phyloP scores from a whole-genome alignment of 768 basidiomycete species.

The Aureoboletus auriporus region DNA sequence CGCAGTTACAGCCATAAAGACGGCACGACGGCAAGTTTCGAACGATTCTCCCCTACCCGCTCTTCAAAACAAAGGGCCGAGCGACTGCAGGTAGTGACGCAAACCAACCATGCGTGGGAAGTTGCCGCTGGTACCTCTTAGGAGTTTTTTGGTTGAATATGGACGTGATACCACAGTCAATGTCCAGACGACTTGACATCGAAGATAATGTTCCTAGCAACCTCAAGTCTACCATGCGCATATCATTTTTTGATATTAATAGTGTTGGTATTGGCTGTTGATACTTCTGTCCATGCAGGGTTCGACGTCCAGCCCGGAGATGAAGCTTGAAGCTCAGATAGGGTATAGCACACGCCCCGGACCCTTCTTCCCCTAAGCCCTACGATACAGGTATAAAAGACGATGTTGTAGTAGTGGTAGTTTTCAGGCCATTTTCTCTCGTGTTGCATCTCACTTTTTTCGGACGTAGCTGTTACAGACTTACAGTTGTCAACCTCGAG shows the following conservation, averaged over 20 bases:
- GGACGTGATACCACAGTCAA: constrained; percentile 30
- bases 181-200: constrained; percentile 26
- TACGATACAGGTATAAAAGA: no score
- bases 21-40: constrained; percentile 16
- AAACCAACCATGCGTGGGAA: constrained; percentile 29
- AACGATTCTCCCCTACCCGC: constrained; percentile 10
- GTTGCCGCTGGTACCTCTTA: constrained; percentile 10
- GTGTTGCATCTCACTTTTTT: no score
- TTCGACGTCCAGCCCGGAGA: no score
- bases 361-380: no score
- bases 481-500: no score
- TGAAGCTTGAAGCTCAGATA: no score
- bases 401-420: no score
- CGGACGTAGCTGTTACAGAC: no score
- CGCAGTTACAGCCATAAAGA: constrained; percentile 26
- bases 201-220: constrained; percentile 29
- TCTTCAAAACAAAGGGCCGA: constrained; percentile 23
- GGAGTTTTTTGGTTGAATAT: constrained; percentile 25
- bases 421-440: no score
- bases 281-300: no score
- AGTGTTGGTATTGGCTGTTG: no score
- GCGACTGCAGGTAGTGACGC: constrained; percentile 18
- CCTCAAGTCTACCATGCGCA: constrained; percentile 36
- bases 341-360: no score
- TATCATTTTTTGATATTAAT: constrained; percentile 13